Conservation (phyloP, 2,329 filamentous ascomycete species). For the Paraphaeosphaeria minitans region DNA sequence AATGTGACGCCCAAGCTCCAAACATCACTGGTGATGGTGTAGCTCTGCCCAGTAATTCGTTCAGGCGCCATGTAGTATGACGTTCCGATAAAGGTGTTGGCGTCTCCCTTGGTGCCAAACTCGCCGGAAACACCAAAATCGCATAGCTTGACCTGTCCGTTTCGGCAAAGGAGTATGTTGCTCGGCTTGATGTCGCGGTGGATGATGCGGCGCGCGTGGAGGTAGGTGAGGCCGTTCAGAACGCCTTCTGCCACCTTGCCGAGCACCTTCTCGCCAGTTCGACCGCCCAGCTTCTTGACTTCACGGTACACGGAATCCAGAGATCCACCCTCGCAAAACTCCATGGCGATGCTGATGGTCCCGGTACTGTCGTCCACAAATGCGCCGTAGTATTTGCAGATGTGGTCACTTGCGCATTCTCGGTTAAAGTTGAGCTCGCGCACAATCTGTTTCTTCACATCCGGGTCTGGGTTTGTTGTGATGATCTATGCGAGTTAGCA, state of each 20-base stretch:
- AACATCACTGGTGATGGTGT: slow-evolving; percentile 97
- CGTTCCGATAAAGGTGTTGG: slow-evolving; percentile 98
- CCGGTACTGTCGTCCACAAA: slow-evolving; percentile 96
- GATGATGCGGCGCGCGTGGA: slow-evolving; percentile 95
- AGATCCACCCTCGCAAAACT: slow-evolving; percentile 96
- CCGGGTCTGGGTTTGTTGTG: slow-evolving; percentile 95
- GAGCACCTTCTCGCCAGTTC: slow-evolving; percentile 95
- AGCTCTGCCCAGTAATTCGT: slow-evolving; percentile 94
- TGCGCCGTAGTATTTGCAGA: slow-evolving; percentile 95
- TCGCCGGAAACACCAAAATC: slow-evolving; percentile 98
- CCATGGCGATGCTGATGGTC: slow-evolving; percentile 98
- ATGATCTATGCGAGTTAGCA: slow-evolving; percentile 67
- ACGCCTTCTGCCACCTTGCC: slow-evolving; percentile 97
- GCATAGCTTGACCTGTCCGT: slow-evolving; percentile 92
- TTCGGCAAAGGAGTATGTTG: slow-evolving; percentile 89
- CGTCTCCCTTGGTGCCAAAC: slow-evolving; percentile 97
- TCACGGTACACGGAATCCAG: slow-evolving; percentile 97
- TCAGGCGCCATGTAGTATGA: slow-evolving; percentile 99
- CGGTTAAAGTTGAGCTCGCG: slow-evolving; percentile 98
- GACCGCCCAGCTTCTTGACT: slow-evolving; percentile 91
- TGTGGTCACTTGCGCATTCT: slow-evolving; percentile 92
- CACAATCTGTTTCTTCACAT: slow-evolving; percentile 98
- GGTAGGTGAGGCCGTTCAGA: slow-evolving; percentile 88
- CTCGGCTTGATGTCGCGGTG: slow-evolving; percentile 98
- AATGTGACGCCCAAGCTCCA: slow-evolving; percentile 97